phyloP scores from a whole-genome alignment of 352 stramenopile genomes.

The Blastocystis sp. region DNA sequence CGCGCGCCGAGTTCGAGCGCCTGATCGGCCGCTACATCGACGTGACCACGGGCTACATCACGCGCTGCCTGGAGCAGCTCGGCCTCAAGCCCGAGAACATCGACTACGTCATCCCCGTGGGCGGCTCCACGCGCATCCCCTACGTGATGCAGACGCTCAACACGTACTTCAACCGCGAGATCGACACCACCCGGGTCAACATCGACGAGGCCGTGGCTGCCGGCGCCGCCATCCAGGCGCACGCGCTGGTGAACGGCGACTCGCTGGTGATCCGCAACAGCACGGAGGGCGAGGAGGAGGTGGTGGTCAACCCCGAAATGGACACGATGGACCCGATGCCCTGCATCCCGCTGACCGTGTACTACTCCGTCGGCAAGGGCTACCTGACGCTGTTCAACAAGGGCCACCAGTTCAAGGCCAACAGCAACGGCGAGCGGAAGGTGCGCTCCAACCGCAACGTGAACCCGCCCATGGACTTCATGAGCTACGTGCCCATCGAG shows the following conservation, averaged over 20 bases:
- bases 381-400: neutral
- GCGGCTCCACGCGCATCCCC: conserved; percentile 76
- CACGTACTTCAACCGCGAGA: conserved; percentile 74
- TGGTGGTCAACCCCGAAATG: neutral
- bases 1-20: conserved; percentile 74
- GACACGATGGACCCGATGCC: neutral
- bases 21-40: conserved; percentile 77
- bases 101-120: conserved; percentile 78
- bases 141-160: conserved; percentile 75
- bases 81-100: conserved; percentile 71
- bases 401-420: neutral
- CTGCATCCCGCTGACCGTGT: neutral
- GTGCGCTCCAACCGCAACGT: conserved; percentile 9
- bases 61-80: conserved; percentile 73
- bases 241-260: conserved; percentile 5
- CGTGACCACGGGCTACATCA: conserved; percentile 80
- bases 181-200: conserved; percentile 72
- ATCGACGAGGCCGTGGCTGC: conserved; percentile 69
- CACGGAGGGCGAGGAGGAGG: neutral
- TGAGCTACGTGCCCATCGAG: neutral
- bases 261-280: neutral
- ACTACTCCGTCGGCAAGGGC: neutral
- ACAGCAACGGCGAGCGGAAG: neutral
- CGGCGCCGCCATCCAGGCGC: conserved; percentile 68
- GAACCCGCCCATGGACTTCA: neutral